These are phyloP conservation scores for Penicillium sp. DNA, from an alignment of 2,329 filamentous ascomycete species.

Conservation along the genomic window DNA sequence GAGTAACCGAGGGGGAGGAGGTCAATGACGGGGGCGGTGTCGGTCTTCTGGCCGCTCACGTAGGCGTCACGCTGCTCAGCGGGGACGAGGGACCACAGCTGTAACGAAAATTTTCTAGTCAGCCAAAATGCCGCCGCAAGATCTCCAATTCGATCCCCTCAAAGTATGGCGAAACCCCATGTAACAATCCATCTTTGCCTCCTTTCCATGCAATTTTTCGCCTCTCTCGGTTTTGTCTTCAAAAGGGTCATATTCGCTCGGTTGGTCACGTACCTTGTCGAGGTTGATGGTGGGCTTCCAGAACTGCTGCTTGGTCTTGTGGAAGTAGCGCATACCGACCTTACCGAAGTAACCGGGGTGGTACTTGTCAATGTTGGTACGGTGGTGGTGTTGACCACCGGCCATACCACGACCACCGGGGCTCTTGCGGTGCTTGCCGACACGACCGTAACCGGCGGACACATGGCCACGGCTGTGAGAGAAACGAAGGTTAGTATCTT, in stretches of 20 bases:
- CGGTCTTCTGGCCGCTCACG: constrained; percentile 73
- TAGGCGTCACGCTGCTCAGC: constrained; percentile 91
- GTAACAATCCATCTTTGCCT: background rate
- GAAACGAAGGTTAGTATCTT: constrained; percentile 22
- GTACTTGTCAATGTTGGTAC: constrained; percentile 91
- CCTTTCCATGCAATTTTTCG: background rate
- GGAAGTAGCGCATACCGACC: constrained; percentile 94
- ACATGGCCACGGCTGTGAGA: constrained; percentile 84
- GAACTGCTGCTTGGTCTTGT: constrained; percentile 92
- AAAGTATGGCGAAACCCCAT: background rate
- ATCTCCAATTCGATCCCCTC: background rate
- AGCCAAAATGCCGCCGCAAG: constrained; percentile 10
- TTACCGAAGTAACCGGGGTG: constrained; percentile 99
- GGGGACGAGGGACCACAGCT: constrained; percentile 96
- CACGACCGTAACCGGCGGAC: constrained; percentile 94
- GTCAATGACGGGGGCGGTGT: constrained; percentile 96
- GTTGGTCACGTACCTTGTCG: constrained; percentile 74
- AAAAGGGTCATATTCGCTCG: constrained; percentile 4
- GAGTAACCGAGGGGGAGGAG: constrained; percentile 96
- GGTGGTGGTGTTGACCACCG: constrained; percentile 99
- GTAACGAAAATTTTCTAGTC: constrained; percentile 21
- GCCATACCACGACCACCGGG: constrained; percentile 80
- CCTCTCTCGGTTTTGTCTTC: background rate
- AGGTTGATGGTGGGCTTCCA: constrained; percentile 99
- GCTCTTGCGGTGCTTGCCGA: constrained; percentile 98